phyloP scores from a whole-genome alignment of 768 basidiomycete genomes.

The Hortiboletus campestris region DNA sequence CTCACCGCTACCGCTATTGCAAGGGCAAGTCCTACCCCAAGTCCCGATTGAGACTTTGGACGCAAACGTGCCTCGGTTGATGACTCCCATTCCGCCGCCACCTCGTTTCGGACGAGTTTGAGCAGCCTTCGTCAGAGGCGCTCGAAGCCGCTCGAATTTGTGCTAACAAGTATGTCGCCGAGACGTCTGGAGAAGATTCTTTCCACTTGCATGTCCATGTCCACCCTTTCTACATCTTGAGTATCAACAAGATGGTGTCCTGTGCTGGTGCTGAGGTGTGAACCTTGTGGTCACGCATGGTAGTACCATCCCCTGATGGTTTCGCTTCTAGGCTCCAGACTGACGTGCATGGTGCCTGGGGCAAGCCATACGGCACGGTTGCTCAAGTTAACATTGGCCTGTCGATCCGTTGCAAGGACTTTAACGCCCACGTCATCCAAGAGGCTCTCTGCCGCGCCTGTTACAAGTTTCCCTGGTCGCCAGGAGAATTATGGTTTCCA shows the following conservation, averaged over 20 bases:
- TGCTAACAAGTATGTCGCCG: conserved; percentile 99
- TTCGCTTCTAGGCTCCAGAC: conserved; percentile 67
- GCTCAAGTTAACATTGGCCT: conserved; percentile 95
- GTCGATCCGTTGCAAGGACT: conserved; percentile 88
- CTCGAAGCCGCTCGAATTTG: conserved; percentile 98
- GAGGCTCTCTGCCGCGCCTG: conserved; percentile 97
- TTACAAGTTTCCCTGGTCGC: conserved; percentile 97
- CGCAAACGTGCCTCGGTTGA: conserved; percentile 96
- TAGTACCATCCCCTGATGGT: not conserved
- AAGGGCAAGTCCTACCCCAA: conserved; percentile 99
- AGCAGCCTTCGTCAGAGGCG: conserved; percentile 93
- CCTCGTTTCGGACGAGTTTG: conserved; percentile 97
- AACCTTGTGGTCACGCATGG: not conserved
- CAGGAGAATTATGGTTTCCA: conserved; percentile 94
- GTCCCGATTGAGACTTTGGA: conserved; percentile 61
- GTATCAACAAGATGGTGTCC: conserved; percentile 99
- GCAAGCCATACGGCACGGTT: conserved; percentile 95
- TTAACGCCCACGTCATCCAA: conserved; percentile 82
- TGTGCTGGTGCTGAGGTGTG: conserved; percentile 96
- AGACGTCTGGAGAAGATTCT: conserved; percentile 96
- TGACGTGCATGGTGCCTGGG: conserved; percentile 99
- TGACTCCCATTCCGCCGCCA: conserved; percentile 97
- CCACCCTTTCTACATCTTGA: conserved; percentile 98
- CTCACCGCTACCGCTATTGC: conserved; percentile 98
- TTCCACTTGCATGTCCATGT: conserved; percentile 98